Percentiles rank a stretch among this genome's conserved stretches.
phyloP scores from a whole-genome alignment of 257 asterid species.

The Gynochthodes officinalis region DNA sequence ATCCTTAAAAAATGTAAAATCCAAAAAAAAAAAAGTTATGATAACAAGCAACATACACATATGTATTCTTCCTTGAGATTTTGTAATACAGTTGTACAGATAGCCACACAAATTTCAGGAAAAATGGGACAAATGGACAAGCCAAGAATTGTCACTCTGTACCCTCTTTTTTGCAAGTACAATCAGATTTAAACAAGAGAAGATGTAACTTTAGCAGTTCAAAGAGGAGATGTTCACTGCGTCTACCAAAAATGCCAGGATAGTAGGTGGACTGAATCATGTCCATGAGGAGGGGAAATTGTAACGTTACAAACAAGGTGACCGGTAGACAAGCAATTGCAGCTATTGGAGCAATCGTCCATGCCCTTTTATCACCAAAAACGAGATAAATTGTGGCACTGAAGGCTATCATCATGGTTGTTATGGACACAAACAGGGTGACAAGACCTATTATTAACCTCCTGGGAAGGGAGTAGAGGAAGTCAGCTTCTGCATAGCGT shows the following conservation, averaged over 20 bases:
- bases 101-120: not conserved
- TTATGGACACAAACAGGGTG: slow-evolving; percentile 28
- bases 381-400: slow-evolving; percentile 31
- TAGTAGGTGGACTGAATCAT: slow-evolving; percentile 29
- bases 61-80: not conserved
- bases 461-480: slow-evolving; percentile 28
- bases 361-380: slow-evolving; percentile 23
- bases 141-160: not conserved
- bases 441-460: slow-evolving; percentile 33
- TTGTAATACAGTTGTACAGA: not conserved
- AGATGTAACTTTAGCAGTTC: not conserved
- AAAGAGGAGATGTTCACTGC: slow-evolving; percentile 7
- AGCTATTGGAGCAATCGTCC: slow-evolving; percentile 29
- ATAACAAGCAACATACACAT: not conserved
- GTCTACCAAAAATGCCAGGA: slow-evolving; percentile 22
- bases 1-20: no score
- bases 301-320: slow-evolving; percentile 29
- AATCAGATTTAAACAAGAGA: not conserved
- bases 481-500: slow-evolving; percentile 35
- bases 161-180: not conserved
- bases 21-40: no score
- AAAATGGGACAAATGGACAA: not conserved
- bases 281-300: slow-evolving; percentile 33
- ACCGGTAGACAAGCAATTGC: slow-evolving; percentile 30
- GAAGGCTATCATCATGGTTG: slow-evolving; percentile 37